phyloP scores from a whole-genome alignment of 1,139 yeast species.

The Magnusiomyces tetraspermus region DNA sequence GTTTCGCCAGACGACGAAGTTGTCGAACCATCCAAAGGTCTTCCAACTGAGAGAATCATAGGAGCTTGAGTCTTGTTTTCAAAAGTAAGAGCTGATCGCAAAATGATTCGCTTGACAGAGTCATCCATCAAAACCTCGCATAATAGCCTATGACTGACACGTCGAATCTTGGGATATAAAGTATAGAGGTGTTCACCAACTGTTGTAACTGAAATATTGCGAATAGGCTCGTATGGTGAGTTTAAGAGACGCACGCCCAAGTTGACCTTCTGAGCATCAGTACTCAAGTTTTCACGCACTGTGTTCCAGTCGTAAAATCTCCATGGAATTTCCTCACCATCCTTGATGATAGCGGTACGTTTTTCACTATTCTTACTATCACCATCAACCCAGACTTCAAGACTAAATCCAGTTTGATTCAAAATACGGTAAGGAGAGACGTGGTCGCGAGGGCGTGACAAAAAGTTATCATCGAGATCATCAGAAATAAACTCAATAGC shows the following conservation, averaged over 20 bases:
- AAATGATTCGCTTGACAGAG: conserved; percentile 65
- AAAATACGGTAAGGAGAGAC: conserved; percentile 56
- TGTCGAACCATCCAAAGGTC: conserved; percentile 14
- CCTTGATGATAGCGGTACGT: conserved; percentile 31
- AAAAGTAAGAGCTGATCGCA: conserved; percentile 66
- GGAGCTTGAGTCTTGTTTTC: conserved; percentile 64
- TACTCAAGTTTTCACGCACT: conserved; percentile 69
- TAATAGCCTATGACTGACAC: conserved; percentile 63
- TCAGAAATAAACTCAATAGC: conserved; percentile 63
- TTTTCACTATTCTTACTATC: conserved; percentile 21
- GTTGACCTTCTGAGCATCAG: conserved; percentile 50
- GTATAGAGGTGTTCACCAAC: conserved; percentile 78
- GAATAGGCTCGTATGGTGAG: conserved; percentile 46
- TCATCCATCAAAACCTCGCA: conserved; percentile 62
- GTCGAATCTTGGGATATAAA: conserved; percentile 52
- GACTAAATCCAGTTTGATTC: conserved; percentile 76
- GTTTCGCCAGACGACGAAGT: neutral
- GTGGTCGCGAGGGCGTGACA: conserved; percentile 59
- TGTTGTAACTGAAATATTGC: conserved; percentile 55
- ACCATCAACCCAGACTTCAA: conserved; percentile 67
- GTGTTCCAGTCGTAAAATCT: conserved; percentile 90
- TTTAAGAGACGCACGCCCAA: conserved; percentile 53
- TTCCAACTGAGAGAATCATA: conserved; percentile 34
- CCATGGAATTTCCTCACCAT: conserved; percentile 62
- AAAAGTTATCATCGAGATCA: conserved; percentile 43